phyloP scores from a whole-genome alignment of 1,139 yeast species.

The Zygosaccharomyces sapae region DNA sequence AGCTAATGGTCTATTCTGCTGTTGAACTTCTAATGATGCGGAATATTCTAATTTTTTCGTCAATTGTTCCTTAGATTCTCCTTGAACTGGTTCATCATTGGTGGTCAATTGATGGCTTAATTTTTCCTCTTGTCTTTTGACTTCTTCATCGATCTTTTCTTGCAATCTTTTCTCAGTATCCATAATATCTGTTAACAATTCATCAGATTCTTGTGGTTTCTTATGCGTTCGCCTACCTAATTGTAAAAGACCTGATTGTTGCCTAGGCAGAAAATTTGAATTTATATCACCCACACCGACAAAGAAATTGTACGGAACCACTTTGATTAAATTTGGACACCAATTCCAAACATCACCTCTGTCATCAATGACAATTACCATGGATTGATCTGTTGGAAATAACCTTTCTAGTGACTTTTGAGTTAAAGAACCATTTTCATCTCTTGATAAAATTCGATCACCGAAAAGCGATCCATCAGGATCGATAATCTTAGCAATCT shows the following conservation, averaged over 20 bases:
- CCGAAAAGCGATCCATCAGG: constrained; percentile 85
- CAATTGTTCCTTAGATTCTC: constrained; percentile 37
- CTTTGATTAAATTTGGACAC: constrained; percentile 87
- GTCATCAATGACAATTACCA: constrained; percentile 96
- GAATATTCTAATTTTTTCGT: constrained; percentile 41
- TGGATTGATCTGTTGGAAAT: constrained; percentile 94
- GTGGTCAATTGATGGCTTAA: constrained; percentile 25
- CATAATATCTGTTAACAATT: constrained; percentile 33
- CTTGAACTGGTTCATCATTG: constrained; percentile 28
- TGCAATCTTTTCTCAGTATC: constrained; percentile 33
- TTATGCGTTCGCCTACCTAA: constrained; percentile 61
- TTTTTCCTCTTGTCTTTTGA: constrained; percentile 35
- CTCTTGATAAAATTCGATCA: constrained; percentile 88
- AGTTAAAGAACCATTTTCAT: constrained; percentile 89
- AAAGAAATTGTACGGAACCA: constrained; percentile 91
- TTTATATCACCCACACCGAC: constrained; percentile 98
- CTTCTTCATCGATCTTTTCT: constrained; percentile 35
- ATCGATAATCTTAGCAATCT: constrained; percentile 86
- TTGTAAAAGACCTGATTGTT: constrained; percentile 61
- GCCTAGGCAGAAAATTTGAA: constrained; percentile 84
- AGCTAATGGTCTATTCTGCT: constrained; percentile 71
- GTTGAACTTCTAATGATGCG: constrained; percentile 39
- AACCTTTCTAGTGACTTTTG: constrained; percentile 83
- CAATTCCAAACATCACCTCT: constrained; percentile 99
- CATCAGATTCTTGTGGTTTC: constrained; percentile 35